Evolutionary conservation across 2,329 filamentous ascomycete genomes (phyloP).

Genomic region (Hirsutella rhossiliensis): DNA sequence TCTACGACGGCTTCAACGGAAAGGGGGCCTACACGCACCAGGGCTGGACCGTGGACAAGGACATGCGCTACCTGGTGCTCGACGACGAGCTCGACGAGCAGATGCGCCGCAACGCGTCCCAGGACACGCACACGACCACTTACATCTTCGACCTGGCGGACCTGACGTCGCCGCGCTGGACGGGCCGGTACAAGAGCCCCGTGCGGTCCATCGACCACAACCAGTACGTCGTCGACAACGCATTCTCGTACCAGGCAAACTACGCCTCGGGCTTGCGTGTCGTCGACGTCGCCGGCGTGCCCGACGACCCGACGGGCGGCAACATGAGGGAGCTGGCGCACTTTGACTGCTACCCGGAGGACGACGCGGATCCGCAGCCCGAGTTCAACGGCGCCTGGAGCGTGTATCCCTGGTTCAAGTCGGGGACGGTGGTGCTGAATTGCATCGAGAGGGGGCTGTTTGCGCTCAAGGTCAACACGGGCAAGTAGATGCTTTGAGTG

Average conservation of each 20-base stretch:
- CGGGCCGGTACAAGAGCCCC: constrained; percentile 25
- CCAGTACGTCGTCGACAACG: constrained; percentile 27
- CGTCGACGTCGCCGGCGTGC: constrained; percentile 18
- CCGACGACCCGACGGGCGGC: constrained; percentile 23
- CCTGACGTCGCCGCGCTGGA: constrained; percentile 23
- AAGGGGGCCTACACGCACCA: constrained; percentile 45
- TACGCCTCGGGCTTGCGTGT: constrained; percentile 31
- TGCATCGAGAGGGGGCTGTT: constrained; percentile 36
- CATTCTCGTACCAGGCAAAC: constrained; percentile 31
- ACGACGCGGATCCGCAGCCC: constrained; percentile 23
- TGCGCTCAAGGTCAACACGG: constrained; percentile 18
- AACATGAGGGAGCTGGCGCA: constrained; percentile 28
- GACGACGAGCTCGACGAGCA: constrained; percentile 39
- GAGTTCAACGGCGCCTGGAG: constrained; percentile 30
- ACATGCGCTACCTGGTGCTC: constrained; percentile 28
- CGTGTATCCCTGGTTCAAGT: constrained; percentile 32
- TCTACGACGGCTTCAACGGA: constrained; percentile 20
- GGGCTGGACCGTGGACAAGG: constrained; percentile 33
- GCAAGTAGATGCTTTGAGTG: background rate
- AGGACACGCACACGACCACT: constrained; percentile 24
- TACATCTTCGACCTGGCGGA: constrained; percentile 33
- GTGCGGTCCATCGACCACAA: constrained; percentile 31
- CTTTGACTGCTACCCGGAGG: constrained; percentile 35
- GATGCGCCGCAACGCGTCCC: constrained; percentile 24
- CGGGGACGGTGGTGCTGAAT: constrained; percentile 32